Conservation (phyloP, 2,329 filamentous ascomycete species). For the Bipolaris gigantea region DNA sequence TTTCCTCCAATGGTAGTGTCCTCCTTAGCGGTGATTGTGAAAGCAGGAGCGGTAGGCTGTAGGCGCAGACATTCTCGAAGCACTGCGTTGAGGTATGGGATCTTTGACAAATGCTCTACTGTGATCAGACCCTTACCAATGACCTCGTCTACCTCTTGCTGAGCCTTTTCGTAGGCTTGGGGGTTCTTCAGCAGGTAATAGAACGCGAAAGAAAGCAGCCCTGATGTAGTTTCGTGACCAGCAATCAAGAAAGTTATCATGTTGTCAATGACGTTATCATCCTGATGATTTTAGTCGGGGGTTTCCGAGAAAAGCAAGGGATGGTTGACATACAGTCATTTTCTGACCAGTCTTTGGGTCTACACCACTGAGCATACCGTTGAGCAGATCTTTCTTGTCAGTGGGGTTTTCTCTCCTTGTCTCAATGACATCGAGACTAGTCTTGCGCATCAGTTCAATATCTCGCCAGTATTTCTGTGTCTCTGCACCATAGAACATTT, state of each 20-base stretch:
- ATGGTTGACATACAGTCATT: conserved; percentile 45
- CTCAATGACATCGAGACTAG: conserved; percentile 60
- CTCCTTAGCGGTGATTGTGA: conserved; percentile 43
- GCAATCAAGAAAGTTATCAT: conserved; percentile 67
- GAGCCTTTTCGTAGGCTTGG: conserved; percentile 51
- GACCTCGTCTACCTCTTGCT: conserved; percentile 58
- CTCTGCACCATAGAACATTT: conserved; percentile 42
- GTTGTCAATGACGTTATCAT: conserved; percentile 67
- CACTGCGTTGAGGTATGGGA: conserved; percentile 59
- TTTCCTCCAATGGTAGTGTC: conserved; percentile 43
- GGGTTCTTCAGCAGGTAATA: conserved; percentile 59
- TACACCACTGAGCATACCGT: conserved; percentile 60
- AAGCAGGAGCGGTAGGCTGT: conserved; percentile 57
- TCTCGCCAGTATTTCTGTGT: conserved; percentile 56
- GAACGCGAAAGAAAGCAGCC: conserved; percentile 49
- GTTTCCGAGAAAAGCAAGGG: too few species aligned
- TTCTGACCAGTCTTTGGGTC: conserved; percentile 64
- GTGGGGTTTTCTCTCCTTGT: conserved; percentile 57
- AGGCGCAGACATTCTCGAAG: conserved; percentile 61
- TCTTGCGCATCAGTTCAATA: conserved; percentile 58
- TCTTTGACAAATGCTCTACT: conserved; percentile 54
- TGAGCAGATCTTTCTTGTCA: conserved; percentile 62
- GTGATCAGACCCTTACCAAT: conserved; percentile 52
- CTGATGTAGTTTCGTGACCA: conserved; percentile 45
- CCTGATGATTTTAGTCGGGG: conserved; percentile 24